Evolutionary conservation across 305 asterid species (phyloP).

Genomic region (Fraxinus albicans): DNA sequence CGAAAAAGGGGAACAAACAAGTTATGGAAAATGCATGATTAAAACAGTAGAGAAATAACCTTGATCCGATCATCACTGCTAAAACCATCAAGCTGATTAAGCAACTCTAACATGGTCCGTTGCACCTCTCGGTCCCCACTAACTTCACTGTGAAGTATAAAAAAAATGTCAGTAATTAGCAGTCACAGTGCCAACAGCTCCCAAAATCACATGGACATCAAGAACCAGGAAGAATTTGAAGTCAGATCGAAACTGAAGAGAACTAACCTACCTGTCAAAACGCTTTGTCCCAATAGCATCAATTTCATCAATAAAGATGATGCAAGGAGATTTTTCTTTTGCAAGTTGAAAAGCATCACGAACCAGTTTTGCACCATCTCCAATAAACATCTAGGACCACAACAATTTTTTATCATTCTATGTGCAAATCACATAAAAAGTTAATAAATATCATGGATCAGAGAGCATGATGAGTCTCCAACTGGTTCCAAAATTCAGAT

Average conservation of each 20-base stretch:
- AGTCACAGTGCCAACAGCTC: neutral
- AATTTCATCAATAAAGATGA: slow-evolving; percentile 65
- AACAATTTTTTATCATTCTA: neutral
- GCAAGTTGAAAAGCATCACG: slow-evolving; percentile 70
- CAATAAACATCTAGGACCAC: slow-evolving; percentile 58
- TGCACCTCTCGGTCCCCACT: slow-evolving; percentile 92
- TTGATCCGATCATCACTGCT: slow-evolving; percentile 82
- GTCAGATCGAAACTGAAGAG: neutral
- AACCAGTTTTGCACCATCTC: slow-evolving; percentile 72
- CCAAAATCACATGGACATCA: neutral
- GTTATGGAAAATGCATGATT: neutral
- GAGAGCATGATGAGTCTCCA: neutral
- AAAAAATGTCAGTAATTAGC: neutral
- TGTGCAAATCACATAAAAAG: neutral
- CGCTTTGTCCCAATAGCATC: slow-evolving; percentile 79
- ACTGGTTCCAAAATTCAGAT: neutral
- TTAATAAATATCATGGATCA: neutral
- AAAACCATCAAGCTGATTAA: slow-evolving; percentile 89
- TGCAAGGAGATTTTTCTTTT: slow-evolving; percentile 68
- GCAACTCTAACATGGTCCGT: slow-evolving; percentile 85
- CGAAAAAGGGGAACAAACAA: neutral
- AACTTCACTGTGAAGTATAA: slow-evolving; percentile 61
- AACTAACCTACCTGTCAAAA: slow-evolving; percentile 46
- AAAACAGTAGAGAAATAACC: slow-evolving; percentile 30
- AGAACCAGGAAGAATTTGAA: neutral